Evolutionary conservation across 2,329 filamentous ascomycete species (phyloP), one percentile per base, ranked within the genome.

Genomic region (Trichoderma koningiopsis): DNA sequence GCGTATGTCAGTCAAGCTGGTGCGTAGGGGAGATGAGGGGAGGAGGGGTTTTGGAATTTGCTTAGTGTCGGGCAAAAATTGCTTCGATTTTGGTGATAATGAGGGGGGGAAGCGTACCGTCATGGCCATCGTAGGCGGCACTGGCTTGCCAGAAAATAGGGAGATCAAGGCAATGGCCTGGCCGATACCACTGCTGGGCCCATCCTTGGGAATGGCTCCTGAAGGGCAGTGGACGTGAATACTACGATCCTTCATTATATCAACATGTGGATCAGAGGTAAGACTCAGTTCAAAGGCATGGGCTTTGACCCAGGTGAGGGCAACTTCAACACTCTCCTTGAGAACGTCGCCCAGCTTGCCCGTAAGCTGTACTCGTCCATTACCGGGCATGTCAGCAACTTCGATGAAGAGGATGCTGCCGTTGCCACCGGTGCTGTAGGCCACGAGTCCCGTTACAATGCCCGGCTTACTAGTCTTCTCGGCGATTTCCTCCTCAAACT

Each of bases 371-470:
- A 99, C 93, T 65, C 91, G 90, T 40, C 96, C 96, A 68, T 88
- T 91, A 55, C 96, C 96, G 0, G 96, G 96, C 94, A 98, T 98
- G 77, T 97, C 94, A 13, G 95, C 93, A 56, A 97, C 93, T 81
- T 99, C 96, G 75, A 99, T 99, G 84, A 99, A 99, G 68, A 99
- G 86, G 76, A 99, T 99, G 77, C 92, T 94, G 72, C 96, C 96
- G 79, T 97, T 95, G 59, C 94, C 94, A 61, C 96, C 95, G 4
- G 91, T 92, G 76, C 91, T 93, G 83, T 97, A 99, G 10, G 96
- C 96, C 19, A 99, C 96, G 37, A 99, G 89, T 16, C 96, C 96
- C 0, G 96, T 99, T 47, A 99, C 95, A 68, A 99, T 92, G 68
- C 96, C 96, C 1, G 96, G 95, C 22, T 94, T 89, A 73, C 87